Percentiles rank a stretch among this genome's conserved stretches.
Evolutionary conservation across 805 yeast species (phyloP).

Genomic region (Kodamaea nitidulidarum): DNA sequence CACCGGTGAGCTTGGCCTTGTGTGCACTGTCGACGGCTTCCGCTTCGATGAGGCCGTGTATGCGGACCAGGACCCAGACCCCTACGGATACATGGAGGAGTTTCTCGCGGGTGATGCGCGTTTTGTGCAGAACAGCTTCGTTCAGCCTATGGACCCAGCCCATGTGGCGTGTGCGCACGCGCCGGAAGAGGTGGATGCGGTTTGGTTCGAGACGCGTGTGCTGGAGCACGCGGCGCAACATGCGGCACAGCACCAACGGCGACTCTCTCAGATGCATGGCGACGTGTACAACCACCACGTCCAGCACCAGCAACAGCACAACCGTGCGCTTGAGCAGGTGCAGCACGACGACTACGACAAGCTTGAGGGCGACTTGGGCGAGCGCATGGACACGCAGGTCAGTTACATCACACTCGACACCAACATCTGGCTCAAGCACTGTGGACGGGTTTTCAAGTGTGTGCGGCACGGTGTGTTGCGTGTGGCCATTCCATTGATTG

Average conservation of each 20-base stretch:
- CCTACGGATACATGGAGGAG: constrained; percentile 27
- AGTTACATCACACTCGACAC: constrained; percentile 69
- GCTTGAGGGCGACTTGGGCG: constrained; percentile 50
- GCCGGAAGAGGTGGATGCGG: constrained; percentile 22
- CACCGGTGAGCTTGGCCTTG: constrained; percentile 50
- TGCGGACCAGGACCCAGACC: constrained; percentile 22
- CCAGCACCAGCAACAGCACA: constrained; percentile 1
- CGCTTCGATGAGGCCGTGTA: constrained; percentile 33
- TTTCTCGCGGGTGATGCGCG: constrained; percentile 39
- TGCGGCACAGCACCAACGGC: background rate
- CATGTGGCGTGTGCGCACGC: constrained; percentile 21
- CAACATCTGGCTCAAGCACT: constrained; percentile 76
- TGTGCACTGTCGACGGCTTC: constrained; percentile 44
- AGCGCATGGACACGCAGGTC: constrained; percentile 51
- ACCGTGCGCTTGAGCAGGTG: background rate
- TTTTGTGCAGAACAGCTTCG: constrained; percentile 38
- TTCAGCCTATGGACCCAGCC: constrained; percentile 31
- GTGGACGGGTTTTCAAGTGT: constrained; percentile 71
- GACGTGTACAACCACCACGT: constrained; percentile 1
- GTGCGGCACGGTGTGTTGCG: constrained; percentile 56
- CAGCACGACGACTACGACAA: background rate
- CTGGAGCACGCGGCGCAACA: background rate
- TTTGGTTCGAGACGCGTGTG: constrained; percentile 15
- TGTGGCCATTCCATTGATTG: constrained; percentile 65
- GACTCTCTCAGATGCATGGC: background rate